Conservation (phyloP, 2,329 filamentous ascomycete genomes). For the Lachnellula suecica region DNA sequence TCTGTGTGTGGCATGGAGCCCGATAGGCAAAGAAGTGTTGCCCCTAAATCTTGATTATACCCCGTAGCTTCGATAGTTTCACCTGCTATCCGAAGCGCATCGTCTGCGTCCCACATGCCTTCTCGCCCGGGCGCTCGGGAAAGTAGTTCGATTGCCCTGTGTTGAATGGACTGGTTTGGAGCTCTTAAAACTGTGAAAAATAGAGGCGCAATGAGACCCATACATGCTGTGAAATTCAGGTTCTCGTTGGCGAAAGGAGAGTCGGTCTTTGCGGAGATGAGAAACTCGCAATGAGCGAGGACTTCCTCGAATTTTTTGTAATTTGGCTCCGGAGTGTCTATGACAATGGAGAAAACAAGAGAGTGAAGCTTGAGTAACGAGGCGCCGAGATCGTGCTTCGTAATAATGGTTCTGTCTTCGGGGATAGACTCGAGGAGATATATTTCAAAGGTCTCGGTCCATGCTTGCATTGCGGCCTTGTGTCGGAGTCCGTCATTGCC, state of each 20-base stretch:
- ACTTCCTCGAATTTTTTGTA: slow-evolving; percentile 24
- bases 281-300: slow-evolving; percentile 21
- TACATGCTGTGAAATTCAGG: slow-evolving; percentile 20
- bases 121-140: slow-evolving; percentile 23
- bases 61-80: slow-evolving; percentile 9
- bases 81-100: slow-evolving; percentile 20
- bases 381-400: slow-evolving; percentile 52
- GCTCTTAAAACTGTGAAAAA: slow-evolving; percentile 24
- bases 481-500: slow-evolving; percentile 51
- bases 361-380: slow-evolving; percentile 37
- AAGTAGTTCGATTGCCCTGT: slow-evolving; percentile 22
- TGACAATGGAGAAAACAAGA: slow-evolving; percentile 22
- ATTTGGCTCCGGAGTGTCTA: slow-evolving; percentile 10
- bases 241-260: slow-evolving; percentile 1
- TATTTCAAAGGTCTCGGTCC: slow-evolving; percentile 19
- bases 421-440: slow-evolving; percentile 9
- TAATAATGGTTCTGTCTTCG: slow-evolving; percentile 37
- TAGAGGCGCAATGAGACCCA: slow-evolving; percentile 28
- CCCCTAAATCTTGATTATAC: slow-evolving; percentile 2
- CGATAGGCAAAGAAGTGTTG: slow-evolving; percentile 1
- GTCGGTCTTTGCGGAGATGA: slow-evolving; percentile 8
- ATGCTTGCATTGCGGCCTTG: slow-evolving; percentile 36
- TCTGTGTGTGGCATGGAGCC: slow-evolving; percentile 7
- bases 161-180: slow-evolving; percentile 10
- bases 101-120: slow-evolving; percentile 29